Evolutionary conservation across 164 flowering plant genomes (phyloP).

Genomic region (Magnolia officinalis): DNA sequence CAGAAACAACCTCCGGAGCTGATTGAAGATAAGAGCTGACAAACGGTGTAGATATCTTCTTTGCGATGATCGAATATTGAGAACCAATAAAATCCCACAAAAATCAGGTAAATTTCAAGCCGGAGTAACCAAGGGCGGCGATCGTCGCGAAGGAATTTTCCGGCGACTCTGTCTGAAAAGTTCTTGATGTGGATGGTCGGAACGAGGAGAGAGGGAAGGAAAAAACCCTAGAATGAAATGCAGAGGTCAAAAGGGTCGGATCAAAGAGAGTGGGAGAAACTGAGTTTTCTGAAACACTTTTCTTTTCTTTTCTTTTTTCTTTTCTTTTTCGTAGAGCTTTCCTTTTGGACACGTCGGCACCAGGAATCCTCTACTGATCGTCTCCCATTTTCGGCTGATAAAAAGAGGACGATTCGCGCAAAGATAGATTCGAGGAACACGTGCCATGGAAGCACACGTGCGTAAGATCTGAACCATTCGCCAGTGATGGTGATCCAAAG

Average conservation of each 20-base stretch:
- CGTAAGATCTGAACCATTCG: neutral
- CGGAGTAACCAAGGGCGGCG: neutral
- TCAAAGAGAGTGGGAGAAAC: neutral
- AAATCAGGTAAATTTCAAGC: neutral
- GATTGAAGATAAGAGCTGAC: neutral
- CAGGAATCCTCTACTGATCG: neutral
- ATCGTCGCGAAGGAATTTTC: neutral
- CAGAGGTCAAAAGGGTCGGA: neutral
- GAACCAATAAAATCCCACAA: neutral
- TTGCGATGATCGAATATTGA: neutral
- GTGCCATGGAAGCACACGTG: neutral
- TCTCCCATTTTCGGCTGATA: neutral
- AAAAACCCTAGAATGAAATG: constrained; percentile 4
- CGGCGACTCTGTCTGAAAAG: neutral
- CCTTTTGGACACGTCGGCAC: neutral
- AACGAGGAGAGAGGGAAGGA: neutral
- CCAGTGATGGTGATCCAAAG: no score
- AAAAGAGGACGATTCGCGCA: neutral
- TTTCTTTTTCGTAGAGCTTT: neutral
- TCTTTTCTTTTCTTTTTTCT: neutral
- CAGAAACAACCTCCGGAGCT: neutral
- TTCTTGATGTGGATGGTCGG: no score
- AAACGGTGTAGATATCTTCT: neutral
- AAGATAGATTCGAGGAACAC: neutral
- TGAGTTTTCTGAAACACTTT: neutral